phyloP scores from a whole-genome alignment of 768 basidiomycete species.

The Hypholoma sublateritium region DNA sequence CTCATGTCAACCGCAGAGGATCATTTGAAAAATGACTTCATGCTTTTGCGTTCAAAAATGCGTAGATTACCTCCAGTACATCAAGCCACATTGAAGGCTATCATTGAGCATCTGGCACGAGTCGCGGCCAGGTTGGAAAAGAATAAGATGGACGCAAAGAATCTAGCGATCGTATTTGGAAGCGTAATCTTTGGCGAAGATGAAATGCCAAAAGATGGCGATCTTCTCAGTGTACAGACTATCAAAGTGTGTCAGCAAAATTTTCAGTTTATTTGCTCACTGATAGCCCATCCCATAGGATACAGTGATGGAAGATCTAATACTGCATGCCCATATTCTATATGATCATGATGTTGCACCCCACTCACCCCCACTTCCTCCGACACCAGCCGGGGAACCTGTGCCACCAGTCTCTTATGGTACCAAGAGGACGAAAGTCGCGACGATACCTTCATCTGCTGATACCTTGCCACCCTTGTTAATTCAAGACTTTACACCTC shows the following conservation, averaged over 20 bases:
- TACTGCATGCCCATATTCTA: slow-evolving; percentile 63
- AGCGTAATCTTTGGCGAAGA: slow-evolving; percentile 91
- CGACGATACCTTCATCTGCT: slow-evolving; percentile 42
- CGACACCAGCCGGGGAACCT: slow-evolving; percentile 67
- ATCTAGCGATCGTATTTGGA: slow-evolving; percentile 89
- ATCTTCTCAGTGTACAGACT: slow-evolving; percentile 73
- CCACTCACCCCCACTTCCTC: slow-evolving; percentile 69
- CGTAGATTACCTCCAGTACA: slow-evolving; percentile 81
- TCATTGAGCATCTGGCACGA: slow-evolving; percentile 81
- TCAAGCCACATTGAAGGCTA: slow-evolving; percentile 76
- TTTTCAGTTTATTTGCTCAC: not conserved
- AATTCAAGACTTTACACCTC: slow-evolving; percentile 72
- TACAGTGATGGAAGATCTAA: slow-evolving; percentile 81
- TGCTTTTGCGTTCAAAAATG: slow-evolving; percentile 83
- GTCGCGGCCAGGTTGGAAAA: slow-evolving; percentile 64
- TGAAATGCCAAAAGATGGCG: slow-evolving; percentile 76
- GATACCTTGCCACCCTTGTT: slow-evolving; percentile 19
- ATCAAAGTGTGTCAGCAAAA: slow-evolving; percentile 56
- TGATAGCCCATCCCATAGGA: slow-evolving; percentile 26
- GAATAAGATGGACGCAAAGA: slow-evolving; percentile 95
- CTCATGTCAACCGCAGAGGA: slow-evolving; percentile 45
- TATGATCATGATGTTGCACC: slow-evolving; percentile 58
- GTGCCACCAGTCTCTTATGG: slow-evolving; percentile 61
- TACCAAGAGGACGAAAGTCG: slow-evolving; percentile 67
- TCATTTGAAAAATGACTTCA: slow-evolving; percentile 70